These are phyloP conservation scores for Trichoderma hamatum DNA, from an alignment of 2,329 filamentous ascomycete genomes.

Conservation along the genomic window DNA sequence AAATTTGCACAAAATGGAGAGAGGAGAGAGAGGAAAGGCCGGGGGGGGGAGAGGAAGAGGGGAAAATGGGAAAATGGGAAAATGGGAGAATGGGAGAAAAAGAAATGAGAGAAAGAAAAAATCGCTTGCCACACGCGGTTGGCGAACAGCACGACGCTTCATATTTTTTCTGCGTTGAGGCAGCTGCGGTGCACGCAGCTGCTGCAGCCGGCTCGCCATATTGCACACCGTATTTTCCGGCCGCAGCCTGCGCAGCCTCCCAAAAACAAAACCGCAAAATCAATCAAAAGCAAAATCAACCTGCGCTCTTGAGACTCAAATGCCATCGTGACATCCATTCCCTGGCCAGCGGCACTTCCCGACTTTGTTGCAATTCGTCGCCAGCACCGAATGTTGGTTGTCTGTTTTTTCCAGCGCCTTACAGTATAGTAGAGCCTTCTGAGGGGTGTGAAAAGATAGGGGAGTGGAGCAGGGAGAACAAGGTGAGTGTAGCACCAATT, in stretches of 20 bases:
- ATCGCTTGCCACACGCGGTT: conserved; percentile 8
- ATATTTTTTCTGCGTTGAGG: background rate
- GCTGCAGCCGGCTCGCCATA: background rate
- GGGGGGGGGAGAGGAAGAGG: background rate
- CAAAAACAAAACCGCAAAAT: background rate
- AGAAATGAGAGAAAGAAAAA: background rate
- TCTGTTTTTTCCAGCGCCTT: background rate
- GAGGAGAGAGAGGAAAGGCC: background rate
- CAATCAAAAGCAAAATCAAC: background rate
- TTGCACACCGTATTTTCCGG: conserved; percentile 21
- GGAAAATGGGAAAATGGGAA: background rate
- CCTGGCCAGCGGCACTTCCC: background rate
- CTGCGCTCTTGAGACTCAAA: background rate
- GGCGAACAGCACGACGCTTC: conserved; percentile 4
- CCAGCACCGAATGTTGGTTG: background rate
- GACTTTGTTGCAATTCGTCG: background rate
- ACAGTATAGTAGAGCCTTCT: background rate
- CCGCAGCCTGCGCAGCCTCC: background rate
- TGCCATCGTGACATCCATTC: background rate
- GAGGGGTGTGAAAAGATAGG: conserved; percentile 6
- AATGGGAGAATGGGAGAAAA: background rate
- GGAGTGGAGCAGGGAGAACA: conserved; percentile 11
- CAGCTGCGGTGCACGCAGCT: conserved; percentile 15
- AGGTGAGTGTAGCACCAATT: conserved; percentile 5
- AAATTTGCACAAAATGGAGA: background rate